Conservation (phyloP, 176 grass and related monocot species). For the Pontederia crassipes region DNA sequence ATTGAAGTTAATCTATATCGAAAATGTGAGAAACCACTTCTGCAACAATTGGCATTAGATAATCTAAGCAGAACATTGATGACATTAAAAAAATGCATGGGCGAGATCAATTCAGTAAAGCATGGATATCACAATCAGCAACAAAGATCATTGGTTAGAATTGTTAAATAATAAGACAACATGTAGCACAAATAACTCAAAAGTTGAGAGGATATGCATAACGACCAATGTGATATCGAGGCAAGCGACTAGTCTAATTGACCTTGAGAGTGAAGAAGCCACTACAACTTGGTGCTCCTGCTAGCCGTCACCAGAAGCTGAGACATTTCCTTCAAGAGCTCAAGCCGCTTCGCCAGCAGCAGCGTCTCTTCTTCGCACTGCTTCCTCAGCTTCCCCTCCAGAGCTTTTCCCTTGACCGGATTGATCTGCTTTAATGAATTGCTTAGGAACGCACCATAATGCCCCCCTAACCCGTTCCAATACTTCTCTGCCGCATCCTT, state of each 20-base stretch:
- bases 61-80: no score
- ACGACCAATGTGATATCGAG: no score
- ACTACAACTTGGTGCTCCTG: slow-evolving; percentile 1
- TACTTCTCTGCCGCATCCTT: background rate
- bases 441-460: background rate
- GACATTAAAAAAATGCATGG: no score
- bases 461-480: background rate
- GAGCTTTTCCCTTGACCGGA: background rate
- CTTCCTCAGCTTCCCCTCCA: slow-evolving; percentile 9
- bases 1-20: no score
- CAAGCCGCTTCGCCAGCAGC: background rate
- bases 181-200: no score
- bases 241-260: background rate
- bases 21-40: no score
- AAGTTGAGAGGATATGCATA: no score
- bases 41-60: no score
- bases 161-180: no score
- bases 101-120: no score
- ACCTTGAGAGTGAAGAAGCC: slow-evolving; percentile 12
- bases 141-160: no score
- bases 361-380: background rate
- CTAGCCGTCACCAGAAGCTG: background rate
- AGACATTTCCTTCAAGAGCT: slow-evolving; percentile 4
- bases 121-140: no score
- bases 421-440: background rate